Base-by-base conservation (phyloP, 1,139 yeast species). In the Kluyveromyces sp. region DNA sequence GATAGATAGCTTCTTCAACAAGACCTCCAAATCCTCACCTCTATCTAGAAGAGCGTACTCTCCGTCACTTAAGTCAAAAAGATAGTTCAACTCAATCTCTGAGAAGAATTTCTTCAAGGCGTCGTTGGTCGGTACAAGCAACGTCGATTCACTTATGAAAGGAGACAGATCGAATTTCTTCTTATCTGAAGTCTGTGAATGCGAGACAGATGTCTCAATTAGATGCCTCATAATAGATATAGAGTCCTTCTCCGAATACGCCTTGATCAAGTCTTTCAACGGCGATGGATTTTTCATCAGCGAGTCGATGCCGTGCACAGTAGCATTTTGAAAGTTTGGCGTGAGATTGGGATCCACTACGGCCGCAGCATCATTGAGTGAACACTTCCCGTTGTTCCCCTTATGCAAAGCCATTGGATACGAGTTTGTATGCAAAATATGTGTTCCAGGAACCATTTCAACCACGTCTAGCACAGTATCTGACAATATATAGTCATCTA, bases 321-420 rank as follows among this genome's bases (percentile, higher is more conserved):
- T 77, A 0, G 95, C 83, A 51, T 80, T 70, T 52, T 80, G 85
- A 42, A 80, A 77, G 35, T 76, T 74, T 1, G 95, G 92, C 46
- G 67, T 65, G 38, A 82, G 61, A 57, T 87, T 87, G 0, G 72
- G 61, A 29, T 82, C 87, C 2, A 84, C 75, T 2, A 87, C 72
- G 1, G 74, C 69, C 1, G 71, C 60, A 18, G 68, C 64, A 54
- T 82, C 85, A n/a, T 79, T 65, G 20, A 52, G 49, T 36, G 66
- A 57, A 0, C 40, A 28, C 15, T 52, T 46, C 4, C 49, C 43
- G 3, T 33, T 44, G 17, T 41, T 9, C 20, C 41, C 38, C 16
- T 45, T 41, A 17, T 50, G 45, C 7, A 62, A 19, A 2, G 58
- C 43, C 16, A 50, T 39, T 0, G 63, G 62, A 34, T 40, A 46